Evolutionary conservation across 257 asterid species (phyloP), one percentile per base, ranked within the genome.

Genomic region (Eustoma russellianum): DNA sequence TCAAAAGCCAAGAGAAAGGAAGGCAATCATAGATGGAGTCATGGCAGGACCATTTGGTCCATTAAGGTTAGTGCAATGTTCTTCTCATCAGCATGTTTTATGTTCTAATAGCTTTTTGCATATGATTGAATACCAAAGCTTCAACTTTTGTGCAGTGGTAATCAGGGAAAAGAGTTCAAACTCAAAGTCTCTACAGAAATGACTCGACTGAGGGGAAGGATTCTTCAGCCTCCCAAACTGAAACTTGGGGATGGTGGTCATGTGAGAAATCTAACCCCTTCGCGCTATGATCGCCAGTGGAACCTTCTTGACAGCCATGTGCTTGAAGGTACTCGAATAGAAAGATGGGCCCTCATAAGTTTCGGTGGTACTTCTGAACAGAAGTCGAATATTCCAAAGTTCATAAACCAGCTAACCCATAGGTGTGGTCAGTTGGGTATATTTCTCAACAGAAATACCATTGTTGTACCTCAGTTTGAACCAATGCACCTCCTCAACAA

Each of bases 191-290:
- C 91, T 0, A 74, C 54, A 60, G 94, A 92, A 63, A 92, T 92
- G 99, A 83, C 94, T 1, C 52, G 55, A 66, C 55, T 92, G 65
- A 77, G 74, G 4, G 98, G 99, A 50, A 72, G 99, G 66, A 69
- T 92, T 50, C 95, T 92, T 53, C 81, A 79, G 70, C 99, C 99
- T 57, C 99, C 99, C 0, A 85, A 82, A 73, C 95, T 88, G 44
- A 85, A 78, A 78, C 99, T 92, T 12, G 99, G 99, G 30, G 53
- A 80, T 35, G 77, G 85, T 53, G 98, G 98, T 13, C 69, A 73
- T 57, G 81, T 85, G 45, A 80, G 83, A 51, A 67, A 87, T 46
- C 75, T 91, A n/a, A 77, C 88, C 57, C 98, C 97, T 30, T 74
- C 80, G 0, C 94, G 98, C 11, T 81, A 63, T 4, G 98, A 91